Base-by-base conservation (phyloP, 768 basidiomycete species). In the Cyclocybe aegerita region DNA sequence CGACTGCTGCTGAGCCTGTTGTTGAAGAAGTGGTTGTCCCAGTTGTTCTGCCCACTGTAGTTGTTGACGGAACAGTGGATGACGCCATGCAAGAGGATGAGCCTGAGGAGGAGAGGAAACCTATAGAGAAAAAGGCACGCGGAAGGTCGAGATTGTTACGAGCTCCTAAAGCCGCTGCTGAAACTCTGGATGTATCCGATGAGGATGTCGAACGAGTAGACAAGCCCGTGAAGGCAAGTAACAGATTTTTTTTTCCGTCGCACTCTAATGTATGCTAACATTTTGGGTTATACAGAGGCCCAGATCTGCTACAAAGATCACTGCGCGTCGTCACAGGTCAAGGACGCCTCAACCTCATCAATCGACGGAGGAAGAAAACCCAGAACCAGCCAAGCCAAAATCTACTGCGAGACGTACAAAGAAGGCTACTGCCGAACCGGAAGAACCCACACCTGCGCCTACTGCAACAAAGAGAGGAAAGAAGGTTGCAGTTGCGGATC, bases 381-480 rank as follows among this genome's bases (percentile, higher is more conserved):
- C 43, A 32, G 30, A 29, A 48, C 7, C 47, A 40, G 9, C 52
- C 34, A 14, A 45, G 51, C 7, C 39, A 43, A 15, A 34, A 35
- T 17, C 23, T 5, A 50, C 59, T 5, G 48, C 59, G 2, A 64
- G 66, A 17, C 58, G 65, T 14, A 58, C 55, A 4, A 65, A 65
- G 7, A 65, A 67, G 47, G 51, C 54, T 4, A 64, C 61, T 9
- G 57, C 51, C 3, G 66, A 69, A 32, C 55, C 58, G 0, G 58
- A 63, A n/a, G 64, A 64, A 34, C 46, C 50, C 11, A 9, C 32
- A 11, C 39, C 50, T 37, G 44, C 32, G 4, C 37, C 52, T 34
- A 44, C 52, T 44, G 43, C 53, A 15, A 9, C 46, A 8, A 57
- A 58, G 32, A 60, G 57, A 33, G 61, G 60, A 30, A 51, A 55